Base-by-base conservation (phyloP, 2,329 filamentous ascomycete species). In the Neonectria hederae region DNA sequence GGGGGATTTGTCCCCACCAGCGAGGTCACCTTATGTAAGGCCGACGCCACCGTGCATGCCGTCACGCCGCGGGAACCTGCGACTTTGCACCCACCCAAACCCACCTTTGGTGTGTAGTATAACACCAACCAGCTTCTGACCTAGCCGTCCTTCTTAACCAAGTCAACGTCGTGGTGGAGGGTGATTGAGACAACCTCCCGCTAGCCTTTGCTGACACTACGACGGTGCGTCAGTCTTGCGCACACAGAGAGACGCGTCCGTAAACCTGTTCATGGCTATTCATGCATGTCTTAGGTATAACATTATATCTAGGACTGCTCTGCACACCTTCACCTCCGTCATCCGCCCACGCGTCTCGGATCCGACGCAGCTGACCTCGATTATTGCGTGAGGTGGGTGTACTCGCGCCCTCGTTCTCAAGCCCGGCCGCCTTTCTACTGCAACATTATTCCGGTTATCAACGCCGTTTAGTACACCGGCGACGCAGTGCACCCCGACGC, bases 1-100 rank as follows among this genome's bases (percentile, higher is more conserved):
- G 54, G 56, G 56, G 48, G 28, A 28, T 48, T 26, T 30, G 30
- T 28, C 32, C 57, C 64, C 43, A 54, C 64, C 42, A 59, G 63
- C 38, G 59, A 45, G 56, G 63, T 43, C 51, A 43, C 51, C 64
- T 68, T 66, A 66, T 64, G 66, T 68, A 66, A 68, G 64, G 66
- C 35, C 63, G 58, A 68, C 59, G 64, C 68, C 69, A 65, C 68
- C 62, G 51, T 70, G 66, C 69, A 72, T 65, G 61, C 51, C 51
- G 28, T 32, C n/a, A 42, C n/a, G n/a, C 35, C 35, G 35, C 14
- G 28, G 46, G 46, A 30, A 49, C 46, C 46, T 53, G 28, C 24
- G 22, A 45, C 49, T 46, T 28, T 54, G 49, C 49, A 53, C 21
- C 49, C 49, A 17, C 28, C 2, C 14, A 38, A n/a, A n/a, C n/a